phyloP scores from a whole-genome alignment of 192 early-diverging fungal genomes.

The Entomortierella lignicola region DNA sequence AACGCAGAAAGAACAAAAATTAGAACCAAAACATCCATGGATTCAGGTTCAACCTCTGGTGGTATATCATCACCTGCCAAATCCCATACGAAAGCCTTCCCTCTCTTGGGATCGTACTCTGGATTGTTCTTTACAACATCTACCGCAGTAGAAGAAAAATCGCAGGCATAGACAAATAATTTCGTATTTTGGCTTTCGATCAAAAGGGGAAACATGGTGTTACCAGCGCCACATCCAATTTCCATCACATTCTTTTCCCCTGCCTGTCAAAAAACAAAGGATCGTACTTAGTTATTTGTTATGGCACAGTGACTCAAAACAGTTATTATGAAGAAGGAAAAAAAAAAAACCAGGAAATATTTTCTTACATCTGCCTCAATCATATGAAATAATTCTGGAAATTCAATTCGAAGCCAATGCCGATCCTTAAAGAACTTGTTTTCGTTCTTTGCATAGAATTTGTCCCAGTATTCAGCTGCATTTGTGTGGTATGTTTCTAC shows the following conservation, averaged over 20 bases:
- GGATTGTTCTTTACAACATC: conserved; percentile 87
- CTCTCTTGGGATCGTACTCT: conserved; percentile 75
- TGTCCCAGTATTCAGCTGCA: conserved; percentile 76
- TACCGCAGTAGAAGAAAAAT: conserved; percentile 92
- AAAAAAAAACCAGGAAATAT: conserved; percentile 31
- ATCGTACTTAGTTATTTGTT: too few relatives aligned
- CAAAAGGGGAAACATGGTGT: conserved; percentile 94
- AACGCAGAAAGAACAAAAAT: conserved; percentile 98
- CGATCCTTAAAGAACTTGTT: conserved; percentile 98
- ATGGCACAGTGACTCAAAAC: too few relatives aligned
- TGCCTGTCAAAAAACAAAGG: too few relatives aligned
- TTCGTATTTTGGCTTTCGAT: conserved; percentile 77
- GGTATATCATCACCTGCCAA: conserved; percentile 81
- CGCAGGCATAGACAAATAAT: conserved; percentile 92
- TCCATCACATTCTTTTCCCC: conserved; percentile 81
- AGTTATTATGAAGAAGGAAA: background rate
- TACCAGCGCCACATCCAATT: conserved; percentile 98
- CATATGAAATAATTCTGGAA: conserved; percentile 84
- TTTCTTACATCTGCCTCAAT: conserved; percentile 54
- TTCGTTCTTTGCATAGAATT: conserved; percentile 86
- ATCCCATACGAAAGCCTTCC: conserved; percentile 96
- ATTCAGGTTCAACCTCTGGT: conserved; percentile 75
- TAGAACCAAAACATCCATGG: conserved; percentile 90
- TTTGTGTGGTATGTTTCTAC: conserved; percentile 60
- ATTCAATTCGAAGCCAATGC: conserved; percentile 95